Base-by-base conservation (phyloP, 805 yeast species). In the Nakazawaea ernobii region DNA sequence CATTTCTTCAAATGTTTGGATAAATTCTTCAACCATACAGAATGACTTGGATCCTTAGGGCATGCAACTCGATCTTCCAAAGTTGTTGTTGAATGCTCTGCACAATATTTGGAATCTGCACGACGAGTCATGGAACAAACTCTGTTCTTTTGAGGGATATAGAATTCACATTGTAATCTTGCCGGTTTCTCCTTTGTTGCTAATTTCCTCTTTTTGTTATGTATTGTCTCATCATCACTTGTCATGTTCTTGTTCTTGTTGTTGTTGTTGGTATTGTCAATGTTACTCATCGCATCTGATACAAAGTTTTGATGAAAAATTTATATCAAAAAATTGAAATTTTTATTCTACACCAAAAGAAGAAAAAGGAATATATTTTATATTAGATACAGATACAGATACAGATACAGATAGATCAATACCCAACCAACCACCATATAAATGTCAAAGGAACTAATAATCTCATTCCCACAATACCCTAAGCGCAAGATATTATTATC, bases 11-110 rank as follows among this genome's bases (percentile, higher is more conserved):
- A 44, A 62, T 89, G 97, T 14, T 56, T 62, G 5, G 67, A 60
- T 37, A 87, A 59, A 45, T 76, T 80, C 38, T 71, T 69, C 42
- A 69, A 69, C 88, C 87, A 84, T 0, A 89, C 80, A 1, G 83
- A 75, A 60, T 89, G 97, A 2, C 77, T 73, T 1, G 84, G 79
- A 61, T 88, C 95, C 28, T 83, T 59, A 0, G 96, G 89, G 64
- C 97, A 89, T 6, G 82, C 78, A 0, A 89, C 73, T 48, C 95
- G 65, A 27, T 50, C 26, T 39, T 35, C 35, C 48, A 44, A 36
- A 32, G 45, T 49, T 37, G 35, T 46, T 32, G 60, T 60, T 57
- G 73, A 52, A 59, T 86, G 95, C 53, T 84, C 84, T 8, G 84
- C 77, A 61, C 95, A 86, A 56, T 61, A 83, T 35, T 61, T 60